Percentiles rank a stretch among this genome's conserved stretches.
These are phyloP conservation scores for Fonsecaea erecta DNA, from an alignment of 2,329 filamentous ascomycete genomes.

Conservation along the genomic window DNA sequence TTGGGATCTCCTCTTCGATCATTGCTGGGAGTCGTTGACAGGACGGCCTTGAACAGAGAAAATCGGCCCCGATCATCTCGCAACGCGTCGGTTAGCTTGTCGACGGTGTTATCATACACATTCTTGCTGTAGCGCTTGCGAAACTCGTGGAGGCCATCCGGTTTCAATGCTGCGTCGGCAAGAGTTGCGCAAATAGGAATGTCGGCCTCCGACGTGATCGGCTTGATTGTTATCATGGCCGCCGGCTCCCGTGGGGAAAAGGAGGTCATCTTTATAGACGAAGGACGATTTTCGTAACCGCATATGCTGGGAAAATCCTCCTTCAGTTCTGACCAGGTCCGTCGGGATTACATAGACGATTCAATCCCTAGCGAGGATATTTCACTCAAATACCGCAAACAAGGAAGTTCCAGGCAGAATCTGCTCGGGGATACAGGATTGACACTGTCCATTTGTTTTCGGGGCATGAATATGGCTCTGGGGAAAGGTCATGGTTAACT, in stretches of 20 bases:
- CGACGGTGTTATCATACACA: conserved; percentile 21
- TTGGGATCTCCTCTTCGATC: not conserved
- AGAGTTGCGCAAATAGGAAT: conserved; percentile 27
- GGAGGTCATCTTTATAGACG: not conserved
- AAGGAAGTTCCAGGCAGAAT: not conserved
- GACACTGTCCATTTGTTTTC: not conserved
- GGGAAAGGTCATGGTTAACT: not conserved
- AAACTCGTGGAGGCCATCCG: conserved; percentile 27
- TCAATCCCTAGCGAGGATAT: not conserved
- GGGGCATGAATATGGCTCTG: not conserved
- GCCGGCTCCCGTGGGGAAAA: not conserved
- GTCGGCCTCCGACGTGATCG: conserved; percentile 28
- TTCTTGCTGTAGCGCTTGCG: conserved; percentile 18
- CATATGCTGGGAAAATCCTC: not conserved
- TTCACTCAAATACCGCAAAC: not conserved
- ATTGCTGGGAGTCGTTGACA: not conserved
- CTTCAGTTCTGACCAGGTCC: not conserved
- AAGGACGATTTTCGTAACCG: not conserved
- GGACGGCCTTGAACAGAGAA: conserved; percentile 31
- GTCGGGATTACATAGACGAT: not conserved
- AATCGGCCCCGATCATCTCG: conserved; percentile 12
- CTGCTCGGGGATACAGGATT: not conserved
- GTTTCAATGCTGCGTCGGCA: conserved; percentile 22
- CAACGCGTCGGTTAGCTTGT: conserved; percentile 27
- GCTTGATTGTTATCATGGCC: conserved; percentile 21